Base-by-base conservation (phyloP, 371 early-diverging fungal species). In the Mortierella sp. region DNA sequence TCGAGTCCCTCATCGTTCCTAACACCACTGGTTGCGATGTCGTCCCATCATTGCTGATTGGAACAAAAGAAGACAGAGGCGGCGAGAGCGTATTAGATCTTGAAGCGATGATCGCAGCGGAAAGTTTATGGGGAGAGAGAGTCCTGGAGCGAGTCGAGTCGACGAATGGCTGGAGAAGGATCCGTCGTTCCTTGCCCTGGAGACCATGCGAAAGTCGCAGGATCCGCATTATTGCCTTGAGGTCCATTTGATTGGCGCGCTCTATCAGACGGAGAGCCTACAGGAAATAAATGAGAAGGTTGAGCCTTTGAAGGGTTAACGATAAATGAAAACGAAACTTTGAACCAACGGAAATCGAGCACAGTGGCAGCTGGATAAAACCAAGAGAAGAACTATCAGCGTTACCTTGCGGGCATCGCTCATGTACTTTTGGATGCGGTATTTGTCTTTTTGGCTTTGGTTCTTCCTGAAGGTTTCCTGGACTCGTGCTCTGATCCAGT, bases 171-270 rank as follows among this genome's bases (percentile, higher is more conserved):
- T 85, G 78, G 26, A 85, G 73, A 14, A 80, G 78, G 14, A 50
- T 70, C 40, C 72, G 78, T 8, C 85, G 85, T 51, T 81, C 85
- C 48, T 46, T 69, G 28, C 85, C 85, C 3, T 61, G 76, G 48
- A 85, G 71, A 5, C 85, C 81, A 51, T 85, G 76, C 2, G 85
- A 59, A n/a, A 78, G 48, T 46, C 81, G 51, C n/a, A 85, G 69
- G 28, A 85, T 46, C 28, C 81, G 81, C 71, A 75, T 72, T 13
- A 78, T 73, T 2, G 81, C 57, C 74, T 81, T 85, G 40, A 78
- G 44, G 28, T 85, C 85, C 76, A 85, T 70, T 54, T 81, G 81
- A 70, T 85, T 85, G 72, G 81, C 85, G 19, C 85, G 85, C 26
- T 85, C 85, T 13, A 85, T 75, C 14, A 71, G 50, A 5, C 85